A percentile compares a stretch with the other conserved stretches of the same genome.
phyloP scores from a whole-genome alignment of 2,329 filamentous ascomycete species.

The Colletotrichum sp. region DNA sequence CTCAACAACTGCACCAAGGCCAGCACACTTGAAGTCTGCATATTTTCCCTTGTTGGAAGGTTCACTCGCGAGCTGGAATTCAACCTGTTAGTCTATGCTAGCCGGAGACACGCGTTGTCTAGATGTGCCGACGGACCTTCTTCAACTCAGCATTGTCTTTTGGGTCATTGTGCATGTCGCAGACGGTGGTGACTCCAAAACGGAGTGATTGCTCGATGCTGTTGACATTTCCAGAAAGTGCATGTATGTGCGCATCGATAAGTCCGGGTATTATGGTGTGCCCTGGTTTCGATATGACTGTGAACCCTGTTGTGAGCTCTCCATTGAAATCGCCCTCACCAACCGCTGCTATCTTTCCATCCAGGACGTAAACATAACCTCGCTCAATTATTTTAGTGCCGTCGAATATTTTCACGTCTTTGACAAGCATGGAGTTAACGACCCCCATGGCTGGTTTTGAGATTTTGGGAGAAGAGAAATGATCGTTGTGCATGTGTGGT shows the following conservation, averaged over 20 bases:
- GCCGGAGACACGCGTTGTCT: background rate
- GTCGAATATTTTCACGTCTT: constrained; percentile 47
- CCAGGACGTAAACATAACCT: constrained; percentile 42
- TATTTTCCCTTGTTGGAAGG: constrained; percentile 26
- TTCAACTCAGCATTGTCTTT: constrained; percentile 33
- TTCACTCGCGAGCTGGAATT: constrained; percentile 15
- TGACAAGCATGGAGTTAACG: background rate
- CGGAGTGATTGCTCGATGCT: constrained; percentile 44
- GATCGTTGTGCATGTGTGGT: background rate
- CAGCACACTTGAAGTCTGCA: constrained; percentile 53
- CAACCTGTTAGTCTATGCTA: background rate
- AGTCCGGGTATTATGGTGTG: constrained; percentile 53
- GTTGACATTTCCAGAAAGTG: constrained; percentile 37
- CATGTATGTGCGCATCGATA: constrained; percentile 55
- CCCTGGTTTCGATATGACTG: constrained; percentile 43
- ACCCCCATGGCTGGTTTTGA: background rate
- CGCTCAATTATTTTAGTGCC: constrained; percentile 42
- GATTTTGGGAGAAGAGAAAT: background rate
- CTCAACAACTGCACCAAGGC: constrained; percentile 52
- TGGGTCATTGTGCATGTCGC: constrained; percentile 50
- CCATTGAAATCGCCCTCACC: constrained; percentile 3
- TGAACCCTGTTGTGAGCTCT: constrained; percentile 13
- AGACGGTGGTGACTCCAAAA: constrained; percentile 56
- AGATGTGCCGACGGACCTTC: background rate
- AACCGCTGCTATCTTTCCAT: constrained; percentile 41